Percentiles rank a stretch among this genome's conserved stretches.
Conservation (phyloP, 345 rosid species). For the Pelargonium nanum region DNA sequence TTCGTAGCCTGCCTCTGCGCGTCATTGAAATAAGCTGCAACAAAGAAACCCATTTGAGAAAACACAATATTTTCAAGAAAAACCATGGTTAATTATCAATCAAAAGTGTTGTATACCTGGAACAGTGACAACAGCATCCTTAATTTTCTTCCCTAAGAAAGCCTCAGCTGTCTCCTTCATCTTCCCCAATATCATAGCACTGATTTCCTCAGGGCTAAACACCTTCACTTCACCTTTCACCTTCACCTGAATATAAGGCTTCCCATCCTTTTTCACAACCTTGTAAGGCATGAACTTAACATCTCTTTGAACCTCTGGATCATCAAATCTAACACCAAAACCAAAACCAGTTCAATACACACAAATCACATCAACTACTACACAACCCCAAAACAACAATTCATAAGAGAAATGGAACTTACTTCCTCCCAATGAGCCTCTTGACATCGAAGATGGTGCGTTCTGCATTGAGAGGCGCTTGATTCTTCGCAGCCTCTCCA, state of each 20-base stretch:
- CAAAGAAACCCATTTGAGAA: background rate
- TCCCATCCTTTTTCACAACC: constrained; percentile 29
- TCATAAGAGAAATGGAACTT: background rate
- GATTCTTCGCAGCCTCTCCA: constrained; percentile 60
- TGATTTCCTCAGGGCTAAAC: constrained; percentile 58
- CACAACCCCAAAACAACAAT: background rate
- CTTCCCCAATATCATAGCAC: constrained; percentile 46
- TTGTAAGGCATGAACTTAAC: constrained; percentile 46
- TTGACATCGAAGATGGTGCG: constrained; percentile 43
- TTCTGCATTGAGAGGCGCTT: constrained; percentile 39
- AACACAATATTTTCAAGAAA: background rate
- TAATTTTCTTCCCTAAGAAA: constrained; percentile 39
- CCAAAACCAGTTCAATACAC: background rate
- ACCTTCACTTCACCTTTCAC: constrained; percentile 41
- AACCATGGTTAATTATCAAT: background rate
- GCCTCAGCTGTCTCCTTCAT: constrained; percentile 59
- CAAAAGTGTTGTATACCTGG: constrained; percentile 19
- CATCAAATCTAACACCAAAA: constrained; percentile 20
- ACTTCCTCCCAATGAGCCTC: constrained; percentile 49
- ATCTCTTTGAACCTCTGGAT: constrained; percentile 45
- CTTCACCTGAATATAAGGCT: constrained; percentile 27
- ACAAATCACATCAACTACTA: background rate
- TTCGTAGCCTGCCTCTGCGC: constrained; percentile 31
- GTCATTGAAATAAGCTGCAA: constrained; percentile 32
- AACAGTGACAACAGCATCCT: constrained; percentile 49